These are phyloP conservation scores for Vickermania ingenoplastis DNA, from an alignment of 208 protist genomes.

Conservation along the genomic window DNA sequence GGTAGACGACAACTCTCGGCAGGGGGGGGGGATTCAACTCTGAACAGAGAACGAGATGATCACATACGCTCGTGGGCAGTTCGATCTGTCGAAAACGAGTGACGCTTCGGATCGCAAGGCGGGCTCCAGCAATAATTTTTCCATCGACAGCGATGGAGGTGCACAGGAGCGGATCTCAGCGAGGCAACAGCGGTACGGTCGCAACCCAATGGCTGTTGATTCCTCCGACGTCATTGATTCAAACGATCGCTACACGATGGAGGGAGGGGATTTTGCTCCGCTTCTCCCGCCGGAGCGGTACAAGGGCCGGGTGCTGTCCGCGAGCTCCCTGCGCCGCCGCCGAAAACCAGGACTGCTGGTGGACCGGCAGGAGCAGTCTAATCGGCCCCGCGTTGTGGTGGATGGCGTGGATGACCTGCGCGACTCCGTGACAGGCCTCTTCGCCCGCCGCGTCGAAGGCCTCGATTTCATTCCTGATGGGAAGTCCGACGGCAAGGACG, in stretches of 20 bases:
- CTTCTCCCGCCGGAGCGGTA: constrained; percentile 2
- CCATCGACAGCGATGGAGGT: neutral
- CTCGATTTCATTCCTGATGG: constrained; percentile 1
- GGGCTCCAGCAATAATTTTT: neutral
- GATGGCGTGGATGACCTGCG: constrained; percentile 21
- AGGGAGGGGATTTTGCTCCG: constrained; percentile 1
- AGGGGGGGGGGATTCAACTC: too few relatives aligned
- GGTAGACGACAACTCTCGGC: too few relatives aligned
- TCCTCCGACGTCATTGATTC: neutral
- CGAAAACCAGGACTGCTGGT: constrained; percentile 3
- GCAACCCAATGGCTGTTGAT: neutral
- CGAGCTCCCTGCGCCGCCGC: neutral
- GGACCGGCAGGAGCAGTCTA: constrained; percentile 3
- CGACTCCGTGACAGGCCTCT: constrained; percentile 10
- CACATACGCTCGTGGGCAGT: neutral
- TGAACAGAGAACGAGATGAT: too few relatives aligned
- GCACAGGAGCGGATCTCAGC: neutral
- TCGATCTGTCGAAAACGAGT: neutral
- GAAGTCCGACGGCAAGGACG: neutral
- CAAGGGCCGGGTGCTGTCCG: constrained; percentile 3
- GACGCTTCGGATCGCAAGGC: neutral
- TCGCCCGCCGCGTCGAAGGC: constrained; percentile 12
- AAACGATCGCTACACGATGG: neutral
- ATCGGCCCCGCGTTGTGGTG: constrained; percentile 8
- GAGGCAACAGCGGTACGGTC: neutral